These are phyloP conservation scores for Hanseniaspora vineae DNA, from an alignment of 805 yeast species.

Conservation along the genomic window DNA sequence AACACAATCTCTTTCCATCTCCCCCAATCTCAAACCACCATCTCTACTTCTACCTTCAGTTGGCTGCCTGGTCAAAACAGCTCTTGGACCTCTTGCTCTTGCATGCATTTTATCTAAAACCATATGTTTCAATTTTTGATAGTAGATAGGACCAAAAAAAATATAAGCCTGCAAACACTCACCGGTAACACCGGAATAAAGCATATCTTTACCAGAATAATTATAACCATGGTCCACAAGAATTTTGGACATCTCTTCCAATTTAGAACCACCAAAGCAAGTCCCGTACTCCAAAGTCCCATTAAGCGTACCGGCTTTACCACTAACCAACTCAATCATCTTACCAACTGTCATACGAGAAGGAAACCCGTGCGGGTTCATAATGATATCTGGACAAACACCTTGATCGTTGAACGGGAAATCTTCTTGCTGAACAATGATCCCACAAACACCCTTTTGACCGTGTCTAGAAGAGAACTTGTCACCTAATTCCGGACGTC, in stretches of 20 bases:
- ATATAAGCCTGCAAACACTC: constrained; percentile 95
- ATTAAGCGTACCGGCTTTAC: constrained; percentile 93
- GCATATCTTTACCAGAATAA: constrained; percentile 95
- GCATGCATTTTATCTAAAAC: constrained; percentile 99
- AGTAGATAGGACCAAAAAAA: constrained; percentile 96
- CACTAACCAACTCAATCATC: constrained; percentile 91
- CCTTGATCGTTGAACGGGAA: constrained; percentile 93
- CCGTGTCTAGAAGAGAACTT: constrained; percentile 97
- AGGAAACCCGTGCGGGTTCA: constrained; percentile 99
- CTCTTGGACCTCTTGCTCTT: constrained; percentile 97
- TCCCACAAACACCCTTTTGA: constrained; percentile 98
- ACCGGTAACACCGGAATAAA: constrained; percentile 94
- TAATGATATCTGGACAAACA: constrained; percentile 85
- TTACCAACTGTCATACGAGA: constrained; percentile 99
- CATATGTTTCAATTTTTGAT: constrained; percentile 97
- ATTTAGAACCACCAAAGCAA: constrained; percentile 95
- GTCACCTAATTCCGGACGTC: constrained; percentile 96
- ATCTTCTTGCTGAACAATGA: constrained; percentile 93
- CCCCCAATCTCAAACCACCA: constrained; percentile 97
- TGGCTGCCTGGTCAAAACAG: constrained; percentile 94
- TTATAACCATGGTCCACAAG: constrained; percentile 83
- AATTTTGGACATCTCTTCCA: constrained; percentile 88
- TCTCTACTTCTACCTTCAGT: constrained; percentile 98
- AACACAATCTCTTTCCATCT: constrained; percentile 99
- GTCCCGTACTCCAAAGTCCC: constrained; percentile 93